Evolutionary conservation across 192 early-diverging fungal species (phyloP).

Genomic region (Kappamyces sp.): DNA sequence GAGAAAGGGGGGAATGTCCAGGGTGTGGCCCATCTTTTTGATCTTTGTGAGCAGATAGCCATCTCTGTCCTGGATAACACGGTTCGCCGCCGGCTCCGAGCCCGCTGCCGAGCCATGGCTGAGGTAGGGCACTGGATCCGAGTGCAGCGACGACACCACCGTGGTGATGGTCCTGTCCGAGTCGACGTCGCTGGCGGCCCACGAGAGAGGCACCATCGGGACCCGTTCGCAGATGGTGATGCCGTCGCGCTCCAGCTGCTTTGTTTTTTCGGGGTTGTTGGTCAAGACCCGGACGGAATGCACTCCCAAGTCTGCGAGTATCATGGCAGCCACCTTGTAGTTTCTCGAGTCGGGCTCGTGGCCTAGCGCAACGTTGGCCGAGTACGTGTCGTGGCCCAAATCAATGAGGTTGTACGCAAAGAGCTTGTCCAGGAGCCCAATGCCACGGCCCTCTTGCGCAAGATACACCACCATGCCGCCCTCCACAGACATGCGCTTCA

Average conservation of each 20-base stretch:
- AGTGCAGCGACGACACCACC: constrained; percentile 18
- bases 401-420: constrained; percentile 96
- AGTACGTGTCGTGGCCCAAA: constrained; percentile 87
- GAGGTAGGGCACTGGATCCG: constrained; percentile 6
- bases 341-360: constrained; percentile 91
- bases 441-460: constrained; percentile 93
- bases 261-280: constrained; percentile 94
- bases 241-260: constrained; percentile 62
- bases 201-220: constrained; percentile 86
- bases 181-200: constrained; percentile 41
- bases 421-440: constrained; percentile 89
- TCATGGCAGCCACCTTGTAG: constrained; percentile 83
- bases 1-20: constrained; percentile 47
- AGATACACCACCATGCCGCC: constrained; percentile 95
- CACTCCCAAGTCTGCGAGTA: constrained; percentile 76
- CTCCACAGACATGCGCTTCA: constrained; percentile 76
- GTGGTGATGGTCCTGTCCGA: constrained; percentile 17
- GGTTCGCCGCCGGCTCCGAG: neutral
- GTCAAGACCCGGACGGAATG: constrained; percentile 75
- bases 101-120: constrained; percentile 2
- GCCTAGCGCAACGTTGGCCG: constrained; percentile 82
- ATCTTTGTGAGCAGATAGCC: constrained; percentile 85
- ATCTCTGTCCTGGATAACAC: constrained; percentile 60
- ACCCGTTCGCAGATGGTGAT: constrained; percentile 76
- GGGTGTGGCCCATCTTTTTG: constrained; percentile 84